These are phyloP conservation scores for Candida andamanensis DNA, from an alignment of 805 yeast genomes.

Conservation along the genomic window DNA sequence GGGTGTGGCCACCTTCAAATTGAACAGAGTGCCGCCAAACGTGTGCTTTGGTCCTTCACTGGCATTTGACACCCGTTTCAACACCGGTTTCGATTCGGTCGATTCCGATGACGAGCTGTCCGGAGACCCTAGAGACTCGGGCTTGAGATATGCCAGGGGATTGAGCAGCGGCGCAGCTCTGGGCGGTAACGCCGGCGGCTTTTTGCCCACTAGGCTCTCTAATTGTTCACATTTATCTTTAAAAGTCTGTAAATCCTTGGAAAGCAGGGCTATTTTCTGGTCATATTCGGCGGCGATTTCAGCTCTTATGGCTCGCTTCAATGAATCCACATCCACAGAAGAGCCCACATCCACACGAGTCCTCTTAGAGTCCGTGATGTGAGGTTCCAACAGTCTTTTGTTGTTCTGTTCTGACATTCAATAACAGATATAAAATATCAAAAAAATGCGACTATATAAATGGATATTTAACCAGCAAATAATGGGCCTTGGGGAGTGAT, in stretches of 20 bases:
- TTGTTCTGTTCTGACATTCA: constrained; percentile 6
- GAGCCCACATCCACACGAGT: no score
- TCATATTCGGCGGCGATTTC: constrained; percentile 21
- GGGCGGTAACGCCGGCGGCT: constrained; percentile 10
- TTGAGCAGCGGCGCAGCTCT: constrained; percentile 3
- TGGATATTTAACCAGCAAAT: no score
- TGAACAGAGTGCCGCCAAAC: constrained; percentile 18
- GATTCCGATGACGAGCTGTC: no score
- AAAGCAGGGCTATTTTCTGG: constrained; percentile 14
- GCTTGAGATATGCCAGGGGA: no score
- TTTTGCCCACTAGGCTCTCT: no score
- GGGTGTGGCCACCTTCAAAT: constrained; percentile 14
- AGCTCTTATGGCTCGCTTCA: constrained; percentile 29
- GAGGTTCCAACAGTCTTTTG: constrained; percentile 17
- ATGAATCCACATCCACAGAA: constrained; percentile 13
- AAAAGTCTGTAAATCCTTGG: constrained; percentile 18
- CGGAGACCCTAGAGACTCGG: no score
- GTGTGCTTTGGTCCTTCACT: constrained; percentile 11
- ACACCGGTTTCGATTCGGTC: constrained; percentile 1
- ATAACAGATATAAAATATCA: no score
- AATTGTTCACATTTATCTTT: constrained; percentile 9
- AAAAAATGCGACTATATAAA: no score
- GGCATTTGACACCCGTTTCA: constrained; percentile 3
- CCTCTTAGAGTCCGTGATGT: no score
- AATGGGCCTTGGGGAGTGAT: no score